These are phyloP conservation scores for Camelina neglecta DNA, from an alignment of 345 rosid genomes.

Conservation along the genomic window DNA sequence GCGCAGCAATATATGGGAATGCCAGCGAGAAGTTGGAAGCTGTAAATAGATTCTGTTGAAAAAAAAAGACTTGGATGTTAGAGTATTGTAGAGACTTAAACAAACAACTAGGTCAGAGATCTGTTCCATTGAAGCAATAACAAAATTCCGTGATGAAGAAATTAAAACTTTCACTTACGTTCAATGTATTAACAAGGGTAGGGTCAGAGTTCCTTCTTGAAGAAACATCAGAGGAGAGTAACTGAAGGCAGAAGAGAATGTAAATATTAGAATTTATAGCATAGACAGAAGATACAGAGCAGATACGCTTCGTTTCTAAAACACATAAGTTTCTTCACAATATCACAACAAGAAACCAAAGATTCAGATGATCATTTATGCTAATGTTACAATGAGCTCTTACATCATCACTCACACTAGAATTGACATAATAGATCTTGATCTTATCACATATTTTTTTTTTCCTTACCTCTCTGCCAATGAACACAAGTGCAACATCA, in stretches of 20 bases:
- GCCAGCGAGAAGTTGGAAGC: slow-evolving; percentile 89
- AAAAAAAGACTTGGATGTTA: slow-evolving; percentile 31
- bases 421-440: background rate
- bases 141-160: background rate
- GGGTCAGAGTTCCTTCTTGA: slow-evolving; percentile 56
- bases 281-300: slow-evolving; percentile 17
- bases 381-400: background rate
- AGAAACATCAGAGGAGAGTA: slow-evolving; percentile 74
- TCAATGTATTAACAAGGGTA: slow-evolving; percentile 68
- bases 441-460: background rate
- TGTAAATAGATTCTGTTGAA: slow-evolving; percentile 62
- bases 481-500: slow-evolving; percentile 83
- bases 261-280: slow-evolving; percentile 8
- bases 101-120: slow-evolving; percentile 15
- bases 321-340: slow-evolving; percentile 24
- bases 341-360: slow-evolving; percentile 2
- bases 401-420: background rate
- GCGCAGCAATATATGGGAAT: slow-evolving; percentile 78
- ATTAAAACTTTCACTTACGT: slow-evolving; percentile 51
- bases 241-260: slow-evolving; percentile 48
- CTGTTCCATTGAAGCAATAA: background rate
- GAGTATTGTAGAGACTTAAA: background rate
- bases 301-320: slow-evolving; percentile 4
- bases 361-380: background rate
- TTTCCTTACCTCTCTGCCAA: slow-evolving; percentile 73